These are phyloP conservation scores for Monosporascus sp. DNA, from an alignment of 2,329 filamentous ascomycete genomes.

Conservation along the genomic window DNA sequence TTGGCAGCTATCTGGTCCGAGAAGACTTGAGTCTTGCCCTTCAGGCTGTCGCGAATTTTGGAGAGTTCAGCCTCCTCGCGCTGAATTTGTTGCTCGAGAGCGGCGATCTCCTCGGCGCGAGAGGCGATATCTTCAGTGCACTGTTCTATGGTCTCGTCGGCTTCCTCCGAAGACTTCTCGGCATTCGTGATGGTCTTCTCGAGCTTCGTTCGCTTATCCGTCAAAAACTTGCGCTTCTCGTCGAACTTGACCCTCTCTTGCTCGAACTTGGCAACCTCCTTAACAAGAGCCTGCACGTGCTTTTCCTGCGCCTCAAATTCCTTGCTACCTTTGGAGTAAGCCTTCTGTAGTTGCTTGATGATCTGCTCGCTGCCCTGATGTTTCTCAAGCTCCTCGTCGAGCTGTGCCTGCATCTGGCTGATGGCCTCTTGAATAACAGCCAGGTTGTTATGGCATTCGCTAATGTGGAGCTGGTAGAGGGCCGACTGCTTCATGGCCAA, in stretches of 20 bases:
- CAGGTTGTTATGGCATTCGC: constrained; percentile 84
- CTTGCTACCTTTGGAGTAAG: constrained; percentile 75
- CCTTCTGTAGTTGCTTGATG: constrained; percentile 84
- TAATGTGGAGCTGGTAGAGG: constrained; percentile 85
- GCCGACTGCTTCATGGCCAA: constrained; percentile 82
- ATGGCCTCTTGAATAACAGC: constrained; percentile 85
- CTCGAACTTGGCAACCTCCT: constrained; percentile 88
- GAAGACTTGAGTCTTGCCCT: constrained; percentile 91
- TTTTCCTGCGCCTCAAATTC: constrained; percentile 81
- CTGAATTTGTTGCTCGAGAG: constrained; percentile 71
- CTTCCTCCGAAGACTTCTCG: constrained; percentile 67
- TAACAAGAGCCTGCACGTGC: constrained; percentile 69
- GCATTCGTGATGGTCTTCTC: constrained; percentile 80
- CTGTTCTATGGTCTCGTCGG: constrained; percentile 71
- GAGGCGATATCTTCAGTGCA: constrained; percentile 73
- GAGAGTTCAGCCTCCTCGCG: constrained; percentile 76
- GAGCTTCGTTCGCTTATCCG: constrained; percentile 87
- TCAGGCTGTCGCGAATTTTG: constrained; percentile 78
- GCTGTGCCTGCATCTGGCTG: constrained; percentile 78
- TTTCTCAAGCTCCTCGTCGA: constrained; percentile 84
- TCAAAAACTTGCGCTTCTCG: constrained; percentile 92
- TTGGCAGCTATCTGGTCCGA: constrained; percentile 89
- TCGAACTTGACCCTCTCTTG: constrained; percentile 97
- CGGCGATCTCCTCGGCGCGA: constrained; percentile 65
- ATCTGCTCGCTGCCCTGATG: constrained; percentile 84